These are phyloP conservation scores for Tinospora cordifolia DNA, from an alignment of 164 flowering plant genomes.

Conservation along the genomic window DNA sequence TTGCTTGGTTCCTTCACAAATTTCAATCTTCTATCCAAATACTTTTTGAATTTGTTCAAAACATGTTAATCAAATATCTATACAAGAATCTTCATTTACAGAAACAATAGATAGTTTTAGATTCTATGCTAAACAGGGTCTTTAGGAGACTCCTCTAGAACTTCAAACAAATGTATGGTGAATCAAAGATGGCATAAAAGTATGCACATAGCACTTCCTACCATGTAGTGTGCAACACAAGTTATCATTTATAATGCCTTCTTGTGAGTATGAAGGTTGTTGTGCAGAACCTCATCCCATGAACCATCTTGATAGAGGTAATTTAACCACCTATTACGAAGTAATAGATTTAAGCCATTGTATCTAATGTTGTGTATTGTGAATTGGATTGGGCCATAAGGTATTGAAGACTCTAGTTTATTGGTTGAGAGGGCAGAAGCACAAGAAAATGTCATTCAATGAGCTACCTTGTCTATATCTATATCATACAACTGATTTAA, in stretches of 20 bases:
- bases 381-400: neutral
- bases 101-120: too few relatives aligned
- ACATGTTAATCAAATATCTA: too few relatives aligned
- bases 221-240: neutral
- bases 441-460: neutral
- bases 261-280: neutral
- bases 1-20: too few relatives aligned
- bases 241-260: neutral
- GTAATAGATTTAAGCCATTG: neutral
- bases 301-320: neutral
- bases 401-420: neutral
- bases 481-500: conserved; percentile 82
- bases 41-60: too few relatives aligned
- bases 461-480: conserved; percentile 88
- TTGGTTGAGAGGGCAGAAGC: neutral
- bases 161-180: neutral
- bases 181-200: neutral
- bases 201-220: neutral
- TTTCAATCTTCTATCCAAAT: too few relatives aligned
- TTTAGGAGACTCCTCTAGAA: neutral
- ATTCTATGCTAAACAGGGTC: too few relatives aligned
- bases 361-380: neutral
- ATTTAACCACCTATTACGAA: neutral
- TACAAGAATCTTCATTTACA: too few relatives aligned
- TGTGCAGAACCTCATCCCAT: neutral